Evolutionary conservation across 768 basidiomycete genomes (phyloP).

Genomic region (Calocera viscosa): DNA sequence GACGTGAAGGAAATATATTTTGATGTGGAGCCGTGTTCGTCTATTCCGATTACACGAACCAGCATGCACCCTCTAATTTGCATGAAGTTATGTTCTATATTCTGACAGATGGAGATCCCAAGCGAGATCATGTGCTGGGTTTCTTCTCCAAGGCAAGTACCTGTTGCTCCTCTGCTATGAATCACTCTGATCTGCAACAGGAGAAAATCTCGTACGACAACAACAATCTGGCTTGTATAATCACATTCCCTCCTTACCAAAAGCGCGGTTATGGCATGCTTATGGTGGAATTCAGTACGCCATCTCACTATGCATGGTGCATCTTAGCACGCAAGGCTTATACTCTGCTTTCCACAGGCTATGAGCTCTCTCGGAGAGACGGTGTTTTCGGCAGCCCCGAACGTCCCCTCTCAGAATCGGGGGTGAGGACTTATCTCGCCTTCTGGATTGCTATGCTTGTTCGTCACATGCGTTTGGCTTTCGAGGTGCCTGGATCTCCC

Average conservation of each 20-base stretch:
- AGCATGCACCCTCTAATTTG: neutral
- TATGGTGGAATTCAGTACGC: constrained; percentile 94
- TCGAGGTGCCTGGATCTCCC: neutral
- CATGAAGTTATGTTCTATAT: constrained; percentile 77
- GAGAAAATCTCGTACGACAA: constrained; percentile 95
- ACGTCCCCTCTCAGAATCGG: constrained; percentile 86
- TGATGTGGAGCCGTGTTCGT: constrained; percentile 72
- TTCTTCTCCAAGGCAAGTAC: constrained; percentile 53
- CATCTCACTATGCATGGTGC: neutral
- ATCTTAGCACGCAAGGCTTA: constrained; percentile 1
- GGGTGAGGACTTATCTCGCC: constrained; percentile 65
- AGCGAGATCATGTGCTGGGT: constrained; percentile 66
- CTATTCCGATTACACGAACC: neutral
- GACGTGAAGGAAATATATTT: constrained; percentile 94
- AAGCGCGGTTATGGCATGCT: constrained; percentile 83
- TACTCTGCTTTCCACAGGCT: constrained; percentile 42
- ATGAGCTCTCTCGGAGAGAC: constrained; percentile 72
- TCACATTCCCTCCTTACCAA: constrained; percentile 88
- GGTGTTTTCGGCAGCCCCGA: constrained; percentile 85
- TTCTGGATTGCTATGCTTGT: constrained; percentile 24
- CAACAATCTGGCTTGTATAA: constrained; percentile 93
- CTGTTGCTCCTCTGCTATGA: neutral
- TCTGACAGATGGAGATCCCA: constrained; percentile 69
- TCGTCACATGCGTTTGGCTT: constrained; percentile 5
- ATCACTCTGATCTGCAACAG: constrained; percentile 28